A percentile compares a stretch with the other conserved stretches of the same genome.
phyloP scores from a whole-genome alignment of 495 filamentous ascomycete genomes.

The Penicillium coprophilum region DNA sequence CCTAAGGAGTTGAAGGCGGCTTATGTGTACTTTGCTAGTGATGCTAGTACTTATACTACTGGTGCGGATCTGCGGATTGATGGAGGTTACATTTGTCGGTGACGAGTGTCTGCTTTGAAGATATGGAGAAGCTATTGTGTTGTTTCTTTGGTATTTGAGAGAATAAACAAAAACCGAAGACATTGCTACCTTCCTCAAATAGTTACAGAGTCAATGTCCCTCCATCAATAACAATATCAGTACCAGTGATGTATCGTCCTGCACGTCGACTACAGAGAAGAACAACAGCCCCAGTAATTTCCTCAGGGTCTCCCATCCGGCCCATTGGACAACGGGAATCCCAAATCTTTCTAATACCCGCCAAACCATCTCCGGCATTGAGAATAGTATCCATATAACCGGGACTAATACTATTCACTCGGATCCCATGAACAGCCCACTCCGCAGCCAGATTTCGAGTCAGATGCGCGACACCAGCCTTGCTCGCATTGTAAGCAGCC shows the following conservation, averaged over 20 bases:
- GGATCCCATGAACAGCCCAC: slow-evolving; percentile 62
- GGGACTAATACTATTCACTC: slow-evolving; percentile 68
- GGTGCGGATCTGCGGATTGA: slow-evolving; percentile 61
- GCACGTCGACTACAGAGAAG: slow-evolving; percentile 70
- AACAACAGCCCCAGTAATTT: slow-evolving; percentile 75
- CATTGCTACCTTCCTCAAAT: not conserved
- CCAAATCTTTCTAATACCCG: slow-evolving; percentile 73
- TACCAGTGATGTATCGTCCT: slow-evolving; percentile 74
- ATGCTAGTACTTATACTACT: slow-evolving; percentile 74
- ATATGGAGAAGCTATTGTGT: slow-evolving; percentile 20
- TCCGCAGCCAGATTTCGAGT: slow-evolving; percentile 64
- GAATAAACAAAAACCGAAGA: not conserved
- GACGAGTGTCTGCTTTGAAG: slow-evolving; percentile 40
- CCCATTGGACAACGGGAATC: slow-evolving; percentile 68
- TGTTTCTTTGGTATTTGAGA: not conserved
- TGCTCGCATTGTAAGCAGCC: slow-evolving; percentile 68
- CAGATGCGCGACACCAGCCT: slow-evolving; percentile 60
- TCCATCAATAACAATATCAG: slow-evolving; percentile 59
- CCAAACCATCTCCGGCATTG: slow-evolving; percentile 44
- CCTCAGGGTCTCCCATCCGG: slow-evolving; percentile 70
- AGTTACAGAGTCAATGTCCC: slow-evolving; percentile 37
- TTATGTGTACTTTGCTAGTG: slow-evolving; percentile 61
- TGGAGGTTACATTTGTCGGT: slow-evolving; percentile 40
- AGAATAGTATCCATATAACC: slow-evolving; percentile 84
- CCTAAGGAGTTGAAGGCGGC: slow-evolving; percentile 73